Percentiles rank a stretch among this genome's conserved stretches.
Conservation (phyloP, 352 stramenopile species). For the Phytopythium kandeliae region DNA sequence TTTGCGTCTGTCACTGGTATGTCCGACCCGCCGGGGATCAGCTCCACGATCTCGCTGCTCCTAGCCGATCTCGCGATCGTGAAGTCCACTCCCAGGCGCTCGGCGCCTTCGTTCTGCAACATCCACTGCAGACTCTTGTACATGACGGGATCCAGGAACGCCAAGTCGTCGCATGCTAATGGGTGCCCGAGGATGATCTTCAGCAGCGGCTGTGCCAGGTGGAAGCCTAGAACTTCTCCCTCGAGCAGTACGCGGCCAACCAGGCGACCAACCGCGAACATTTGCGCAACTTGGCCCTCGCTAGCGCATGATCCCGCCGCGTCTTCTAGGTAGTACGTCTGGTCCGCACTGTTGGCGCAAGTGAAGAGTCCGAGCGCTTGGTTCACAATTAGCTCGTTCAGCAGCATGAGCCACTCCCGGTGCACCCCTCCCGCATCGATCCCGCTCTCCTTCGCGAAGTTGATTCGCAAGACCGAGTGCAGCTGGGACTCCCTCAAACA, state of each 20-base stretch:
- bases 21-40: conserved; percentile 27
- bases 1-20: conserved; percentile 90
- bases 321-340: conserved; percentile 45
- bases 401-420: conserved; percentile 71
- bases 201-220: conserved; percentile 66
- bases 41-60: conserved; percentile 23
- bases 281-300: conserved; percentile 31
- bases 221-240: conserved; percentile 87
- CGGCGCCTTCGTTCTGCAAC: conserved; percentile 28
- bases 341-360: conserved; percentile 33
- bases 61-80: conserved; percentile 11
- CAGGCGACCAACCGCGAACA: conserved; percentile 36
- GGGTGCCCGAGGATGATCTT: conserved; percentile 43
- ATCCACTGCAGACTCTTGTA: conserved; percentile 53
- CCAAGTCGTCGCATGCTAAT: conserved; percentile 35
- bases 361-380: conserved; percentile 29
- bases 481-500: conserved; percentile 31
- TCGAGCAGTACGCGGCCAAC: conserved; percentile 64
- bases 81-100: conserved; percentile 38
- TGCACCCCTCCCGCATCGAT: conserved; percentile 74
- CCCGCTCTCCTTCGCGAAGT: conserved; percentile 63
- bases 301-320: conserved; percentile 13
- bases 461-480: conserved; percentile 36
- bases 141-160: conserved; percentile 29
- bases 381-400: conserved; percentile 41